Base-by-base conservation (phyloP, 2,329 filamentous ascomycete genomes). In the Hypoxylon sp. region DNA sequence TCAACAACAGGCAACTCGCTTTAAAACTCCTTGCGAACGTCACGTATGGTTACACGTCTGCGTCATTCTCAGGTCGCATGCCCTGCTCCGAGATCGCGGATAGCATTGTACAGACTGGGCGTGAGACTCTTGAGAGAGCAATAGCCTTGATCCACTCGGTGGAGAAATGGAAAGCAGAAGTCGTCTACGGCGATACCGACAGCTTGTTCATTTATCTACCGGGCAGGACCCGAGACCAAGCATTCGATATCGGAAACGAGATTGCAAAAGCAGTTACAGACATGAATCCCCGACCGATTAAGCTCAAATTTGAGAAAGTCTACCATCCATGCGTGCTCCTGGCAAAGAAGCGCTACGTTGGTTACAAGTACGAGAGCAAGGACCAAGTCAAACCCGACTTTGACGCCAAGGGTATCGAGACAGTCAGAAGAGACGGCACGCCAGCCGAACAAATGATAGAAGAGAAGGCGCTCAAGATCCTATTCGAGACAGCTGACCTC, bases 361-460 rank as follows among this genome's bases (percentile, higher is more conserved):
- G 96, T 5, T 97, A 97, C 84, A 97, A 97, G 77, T 99, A 96
- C 80, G 96, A 99, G 76, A 87, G 84, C 70, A 87, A 86, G 37
- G 83, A 86, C 14, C 96, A 99, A 75, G 81, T 78, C 7, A 88
- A 90, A 70, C 95, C 96, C 0, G 92, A 97, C 0, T 98, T 98
- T 70, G 96, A 99, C 76, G 96, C 96, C 61, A 99, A 99, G 78
- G 96, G 96, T 29, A 99, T 98, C 69, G 96, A 99, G 82, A 99
- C 96, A 0, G 95, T 99, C 6, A 90, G 96, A 1, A 88, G 96
- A 51, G 96, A 99, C 76, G 96, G 96, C 39, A 98, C 94, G 0
- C 94, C 95, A 0, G 95, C 94, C 0, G 93, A 97, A 79, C 95
- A 98, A 76, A 97, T 96, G 82, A 96, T 99, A 48, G 93, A 97